A percentile compares a stretch with the other conserved stretches of the same genome.
Conservation (phyloP, 2,329 filamentous ascomycete species). For the Phoma sp. region DNA sequence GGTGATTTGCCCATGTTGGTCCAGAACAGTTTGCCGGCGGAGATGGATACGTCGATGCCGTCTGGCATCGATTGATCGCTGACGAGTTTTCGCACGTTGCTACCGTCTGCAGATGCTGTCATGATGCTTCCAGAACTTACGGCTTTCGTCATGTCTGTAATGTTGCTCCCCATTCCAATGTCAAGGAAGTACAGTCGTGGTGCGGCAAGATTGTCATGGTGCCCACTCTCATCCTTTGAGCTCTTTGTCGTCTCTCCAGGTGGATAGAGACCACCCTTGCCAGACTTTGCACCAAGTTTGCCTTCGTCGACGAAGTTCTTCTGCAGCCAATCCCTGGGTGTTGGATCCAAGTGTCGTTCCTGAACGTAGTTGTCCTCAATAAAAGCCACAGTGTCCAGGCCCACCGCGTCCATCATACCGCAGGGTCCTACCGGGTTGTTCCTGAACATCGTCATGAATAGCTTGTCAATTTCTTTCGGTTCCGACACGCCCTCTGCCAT, state of each 20-base stretch:
- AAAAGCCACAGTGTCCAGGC: slow-evolving; percentile 60
- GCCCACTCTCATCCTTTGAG: too few species aligned
- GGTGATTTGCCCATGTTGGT: slow-evolving; percentile 28
- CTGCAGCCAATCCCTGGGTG: slow-evolving; percentile 54
- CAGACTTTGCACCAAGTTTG: slow-evolving; percentile 54
- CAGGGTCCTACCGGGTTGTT: slow-evolving; percentile 43
- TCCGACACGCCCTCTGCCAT: slow-evolving; percentile 57
- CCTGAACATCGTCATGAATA: slow-evolving; percentile 53
- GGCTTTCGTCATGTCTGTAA: too few species aligned
- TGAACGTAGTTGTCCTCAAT: slow-evolving; percentile 61
- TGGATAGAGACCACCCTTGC: slow-evolving; percentile 23
- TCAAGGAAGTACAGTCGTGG: slow-evolving; percentile 19
- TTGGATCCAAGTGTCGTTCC: slow-evolving; percentile 53
- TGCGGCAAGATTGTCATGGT: not conserved
- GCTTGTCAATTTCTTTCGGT: slow-evolving; percentile 57
- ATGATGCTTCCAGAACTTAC: too few species aligned
- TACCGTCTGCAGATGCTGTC: slow-evolving; percentile 20
- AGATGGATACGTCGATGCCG: slow-evolving; percentile 36
- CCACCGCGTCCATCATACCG: slow-evolving; percentile 57
- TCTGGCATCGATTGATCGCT: slow-evolving; percentile 32
- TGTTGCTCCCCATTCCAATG: slow-evolving; percentile 4
- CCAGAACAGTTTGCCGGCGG: slow-evolving; percentile 38
- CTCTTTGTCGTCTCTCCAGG: not conserved
- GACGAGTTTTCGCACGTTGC: slow-evolving; percentile 10
- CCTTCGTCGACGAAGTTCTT: slow-evolving; percentile 55